phyloP scores from a whole-genome alignment of 75 land plant genomes.

The Azolla pinnata region DNA sequence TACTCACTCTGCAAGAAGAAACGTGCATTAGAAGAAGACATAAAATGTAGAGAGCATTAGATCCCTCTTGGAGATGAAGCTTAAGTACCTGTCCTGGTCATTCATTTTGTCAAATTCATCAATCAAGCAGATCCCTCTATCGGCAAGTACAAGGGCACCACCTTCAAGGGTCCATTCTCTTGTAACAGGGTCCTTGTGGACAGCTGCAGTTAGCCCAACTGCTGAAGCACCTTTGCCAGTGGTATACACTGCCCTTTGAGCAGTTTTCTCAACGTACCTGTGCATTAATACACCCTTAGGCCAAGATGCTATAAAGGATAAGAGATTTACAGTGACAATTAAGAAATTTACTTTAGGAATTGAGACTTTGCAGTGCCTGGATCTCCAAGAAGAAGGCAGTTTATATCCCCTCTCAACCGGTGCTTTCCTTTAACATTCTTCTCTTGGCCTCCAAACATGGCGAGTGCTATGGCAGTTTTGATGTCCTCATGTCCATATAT shows the following conservation, averaged over 20 bases:
- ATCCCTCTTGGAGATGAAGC: not conserved
- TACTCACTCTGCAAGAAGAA: conserved; percentile 96
- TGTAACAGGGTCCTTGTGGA: conserved; percentile 96
- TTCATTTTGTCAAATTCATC: conserved; percentile 99
- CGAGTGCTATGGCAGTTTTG: conserved; percentile 88
- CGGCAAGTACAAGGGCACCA: conserved; percentile 95
- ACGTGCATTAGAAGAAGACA: not conserved
- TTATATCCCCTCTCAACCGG: conserved; percentile 89
- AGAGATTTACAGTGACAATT: not conserved
- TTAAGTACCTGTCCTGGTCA: conserved; percentile 95
- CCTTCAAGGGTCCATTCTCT: conserved; percentile 98
- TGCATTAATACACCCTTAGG: not conserved
- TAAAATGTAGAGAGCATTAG: not conserved
- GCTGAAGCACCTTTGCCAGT: conserved; percentile 99
- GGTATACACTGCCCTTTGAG: conserved; percentile 96
- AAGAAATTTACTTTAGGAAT: conserved; percentile 69
- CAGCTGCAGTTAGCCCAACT: conserved; percentile 95
- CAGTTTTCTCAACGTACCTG: conserved; percentile 96
- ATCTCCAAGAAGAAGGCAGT: conserved; percentile 90
- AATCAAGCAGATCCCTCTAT: conserved; percentile 87
- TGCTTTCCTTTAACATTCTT: conserved; percentile 95
- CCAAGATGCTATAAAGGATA: not conserved
- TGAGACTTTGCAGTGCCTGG: conserved; percentile 99
- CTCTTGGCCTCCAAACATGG: conserved; percentile 99
- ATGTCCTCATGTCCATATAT: conserved; percentile 98